A percentile compares a stretch with the other conserved stretches of the same genome.
These are phyloP conservation scores for Penicillium psychrofluorescens DNA, from an alignment of 495 filamentous ascomycete species.

Conservation along the genomic window DNA sequence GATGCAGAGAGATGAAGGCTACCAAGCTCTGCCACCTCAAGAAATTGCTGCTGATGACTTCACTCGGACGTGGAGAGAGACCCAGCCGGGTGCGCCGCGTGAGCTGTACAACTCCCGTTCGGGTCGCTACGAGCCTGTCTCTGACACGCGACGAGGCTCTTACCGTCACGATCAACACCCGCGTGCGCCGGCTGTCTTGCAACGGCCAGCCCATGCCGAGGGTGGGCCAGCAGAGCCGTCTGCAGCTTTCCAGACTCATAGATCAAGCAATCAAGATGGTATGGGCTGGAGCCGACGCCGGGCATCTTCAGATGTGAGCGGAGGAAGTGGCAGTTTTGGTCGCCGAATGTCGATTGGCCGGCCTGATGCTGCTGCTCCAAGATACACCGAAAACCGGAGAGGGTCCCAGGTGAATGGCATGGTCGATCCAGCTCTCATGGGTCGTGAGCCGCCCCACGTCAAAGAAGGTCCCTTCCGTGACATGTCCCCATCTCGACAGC, in stretches of 20 bases:
- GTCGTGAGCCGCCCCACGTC: slow-evolving; percentile 15
- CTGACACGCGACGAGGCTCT: slow-evolving; percentile 63
- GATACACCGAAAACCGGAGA: slow-evolving; percentile 38
- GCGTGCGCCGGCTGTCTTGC: slow-evolving; percentile 72
- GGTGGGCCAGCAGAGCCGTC: slow-evolving; percentile 82
- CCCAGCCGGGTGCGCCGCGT: slow-evolving; percentile 51
- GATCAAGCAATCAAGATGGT: slow-evolving; percentile 60
- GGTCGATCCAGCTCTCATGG: slow-evolving; percentile 22
- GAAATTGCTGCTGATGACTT: slow-evolving; percentile 96
- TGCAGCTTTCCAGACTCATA: slow-evolving; percentile 79
- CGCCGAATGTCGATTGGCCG: slow-evolving; percentile 50
- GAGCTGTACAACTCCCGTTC: slow-evolving; percentile 93
- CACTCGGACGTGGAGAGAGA: slow-evolving; percentile 76
- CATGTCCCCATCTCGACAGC: slow-evolving; percentile 17
- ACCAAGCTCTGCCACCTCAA: slow-evolving; percentile 44
- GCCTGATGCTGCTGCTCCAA: slow-evolving; percentile 35
- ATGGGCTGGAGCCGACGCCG: slow-evolving; percentile 67
- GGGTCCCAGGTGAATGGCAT: slow-evolving; percentile 39
- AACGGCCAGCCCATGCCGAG: slow-evolving; percentile 55
- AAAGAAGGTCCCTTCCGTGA: slow-evolving; percentile 16
- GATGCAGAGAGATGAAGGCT: slow-evolving; percentile 21
- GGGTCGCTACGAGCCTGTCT: slow-evolving; percentile 86
- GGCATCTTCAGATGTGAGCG: slow-evolving; percentile 91
- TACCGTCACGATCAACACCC: slow-evolving; percentile 57
- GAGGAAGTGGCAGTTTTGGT: slow-evolving; percentile 68